Base-by-base conservation (phyloP, 169 alveolate genomes). In the Plasmodium gonderi region DNA sequence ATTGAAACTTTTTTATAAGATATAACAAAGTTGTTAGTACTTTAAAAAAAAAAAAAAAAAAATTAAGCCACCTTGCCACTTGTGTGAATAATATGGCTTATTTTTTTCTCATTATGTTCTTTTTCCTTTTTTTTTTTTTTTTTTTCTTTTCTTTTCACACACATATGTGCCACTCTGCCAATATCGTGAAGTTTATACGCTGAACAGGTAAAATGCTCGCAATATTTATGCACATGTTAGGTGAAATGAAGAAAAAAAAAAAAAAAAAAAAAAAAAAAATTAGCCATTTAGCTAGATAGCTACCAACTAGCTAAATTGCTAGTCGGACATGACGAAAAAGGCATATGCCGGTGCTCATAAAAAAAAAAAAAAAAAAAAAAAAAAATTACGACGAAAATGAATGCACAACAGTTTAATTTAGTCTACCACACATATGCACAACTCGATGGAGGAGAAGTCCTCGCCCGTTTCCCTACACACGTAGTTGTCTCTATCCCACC, bases 141-240 rank as follows among this genome's bases (percentile, higher is more conserved):
- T 2, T 29, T 64, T 67, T 65, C 51, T 31, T 20, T 67, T 42
- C 67, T 65, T 3, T 79, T 45, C 26, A 40, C 72, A 60, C 72
- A 60, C 72, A n/a, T n/a, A n/a, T n/a, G n/a, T n/a, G n/a, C n/a
- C n/a, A n/a, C n/a, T n/a, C n/a, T n/a, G n/a, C n/a, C n/a, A n/a
- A n/a, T n/a, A n/a, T n/a, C n/a, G n/a, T n/a, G n/a, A 11, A 36
- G 38, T 60, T 60, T 20, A 60, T 36, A 23, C 7, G 72, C 38
- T 6, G 33, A 29, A 1, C 40, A 60, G n/a, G 85, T 49, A 54
- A 14, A 44, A 45, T 26, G 42, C 17, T 60, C 54, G 42, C 23
- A 79, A 80, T 38, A 47, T 64, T 31, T 36, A 80, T 80, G 91
- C 33, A 80, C 79, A 17, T 75, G 69, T 80, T 60, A 80, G 76